Evolutionary conservation across 805 yeast species (phyloP).

Genomic region (Cyberlindnera americana): DNA sequence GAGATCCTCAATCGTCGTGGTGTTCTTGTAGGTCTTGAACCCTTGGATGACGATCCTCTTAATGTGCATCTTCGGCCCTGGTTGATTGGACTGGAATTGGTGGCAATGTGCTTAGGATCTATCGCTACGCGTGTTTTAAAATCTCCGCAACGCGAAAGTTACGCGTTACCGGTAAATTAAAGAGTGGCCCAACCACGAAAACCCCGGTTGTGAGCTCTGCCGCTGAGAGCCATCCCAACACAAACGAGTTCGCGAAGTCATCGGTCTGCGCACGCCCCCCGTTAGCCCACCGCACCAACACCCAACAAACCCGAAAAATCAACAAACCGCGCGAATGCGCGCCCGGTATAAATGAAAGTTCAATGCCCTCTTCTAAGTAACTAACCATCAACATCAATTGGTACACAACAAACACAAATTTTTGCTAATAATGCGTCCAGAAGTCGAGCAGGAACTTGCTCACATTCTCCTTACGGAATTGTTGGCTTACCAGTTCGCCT

Average conservation of each 20-base stretch:
- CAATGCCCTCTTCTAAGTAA: not conserved
- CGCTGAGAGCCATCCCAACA: no score
- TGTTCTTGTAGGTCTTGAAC: conserved; percentile 86
- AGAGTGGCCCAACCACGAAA: no score
- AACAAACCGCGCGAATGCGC: conserved; percentile 6
- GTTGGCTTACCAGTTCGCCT: conserved; percentile 97
- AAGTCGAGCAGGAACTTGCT: conserved; percentile 95
- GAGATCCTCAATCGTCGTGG: conserved; percentile 70
- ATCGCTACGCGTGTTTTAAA: conserved; percentile 2
- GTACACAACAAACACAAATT: not conserved
- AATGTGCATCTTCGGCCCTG: conserved; percentile 35
- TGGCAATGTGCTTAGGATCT: no score
- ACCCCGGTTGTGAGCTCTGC: no score
- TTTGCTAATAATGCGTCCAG: conserved; percentile 60
- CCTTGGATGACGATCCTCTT: conserved; percentile 76
- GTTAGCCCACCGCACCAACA: not conserved
- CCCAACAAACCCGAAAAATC: conserved; percentile 9
- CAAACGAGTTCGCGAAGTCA: not conserved
- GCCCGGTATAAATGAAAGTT: not conserved
- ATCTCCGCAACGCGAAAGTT: conserved; percentile 9
- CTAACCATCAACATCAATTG: not conserved
- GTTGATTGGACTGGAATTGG: no score
- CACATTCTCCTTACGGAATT: conserved; percentile 92
- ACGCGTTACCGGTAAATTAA: conserved; percentile 6
- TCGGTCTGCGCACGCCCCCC: conserved; percentile 2